Evolutionary conservation across 495 filamentous ascomycete species (phyloP), one percentile per base, ranked within the genome.

Genomic region (Hypoxylon trugodes): DNA sequence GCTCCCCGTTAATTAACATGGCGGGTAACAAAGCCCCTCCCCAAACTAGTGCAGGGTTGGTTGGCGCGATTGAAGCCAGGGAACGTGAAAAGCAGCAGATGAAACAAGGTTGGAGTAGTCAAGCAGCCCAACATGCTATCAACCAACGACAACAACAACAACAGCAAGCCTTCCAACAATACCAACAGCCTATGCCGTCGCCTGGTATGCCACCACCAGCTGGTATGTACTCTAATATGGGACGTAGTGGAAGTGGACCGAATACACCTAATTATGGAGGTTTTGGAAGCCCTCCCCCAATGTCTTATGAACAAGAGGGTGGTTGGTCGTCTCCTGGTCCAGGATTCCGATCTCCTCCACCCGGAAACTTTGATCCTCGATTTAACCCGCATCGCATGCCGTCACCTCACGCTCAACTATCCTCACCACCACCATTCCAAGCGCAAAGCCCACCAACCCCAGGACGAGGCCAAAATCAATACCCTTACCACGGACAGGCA

Each of bases 121-220:
- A 89, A 59, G 87, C 90, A 62, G 90, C 92, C 8, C 88, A 92
- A 54, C 84, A 90, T 53, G 91, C 90, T n/a, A 91, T 92, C 66
- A 83, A 85, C 10, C 89, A 90, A 53, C 84, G 89, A 13, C 87
- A 90, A n/a, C n/a, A n/a, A 58, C 86, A 88, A 57, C 86, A 89
- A 22, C 82, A 89, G 56, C 76, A 80, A 38, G 72, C 76, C 12
- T 77, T 77, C 35, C 77, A 77, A 26, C 75, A 79, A 22, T 73
- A 78, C 40, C 73, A 76, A 36, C 71, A 72, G 35, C 71, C 58
- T 6, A 48, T 52, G 38, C 49, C 63, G 26, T 68, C 72, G 54
- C 52, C 65, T 32, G 43, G 41, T 12, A 33, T 54, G 15, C 55
- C 61, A 7, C 70, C 67, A 0, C 64, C 73, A 2, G 49, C 75